Conservation (phyloP, 192 early-diverging fungal genomes). For the Linnemannia hyalina region DNA sequence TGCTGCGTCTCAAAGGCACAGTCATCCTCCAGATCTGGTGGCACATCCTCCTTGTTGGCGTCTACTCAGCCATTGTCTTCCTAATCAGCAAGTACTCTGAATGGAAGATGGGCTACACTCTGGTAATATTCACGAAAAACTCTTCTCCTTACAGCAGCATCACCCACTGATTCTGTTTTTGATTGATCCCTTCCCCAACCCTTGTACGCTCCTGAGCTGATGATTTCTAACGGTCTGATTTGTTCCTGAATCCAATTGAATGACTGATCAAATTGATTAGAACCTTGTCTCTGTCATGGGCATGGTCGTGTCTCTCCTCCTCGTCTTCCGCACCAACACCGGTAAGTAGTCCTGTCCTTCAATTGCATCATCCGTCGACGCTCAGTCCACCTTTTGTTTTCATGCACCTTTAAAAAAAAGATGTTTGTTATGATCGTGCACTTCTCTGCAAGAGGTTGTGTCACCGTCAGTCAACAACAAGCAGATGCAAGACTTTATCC, state of each 20-base stretch:
- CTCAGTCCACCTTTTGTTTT: constrained; percentile 2
- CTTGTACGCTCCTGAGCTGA: neutral
- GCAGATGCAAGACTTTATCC: too few relatives aligned
- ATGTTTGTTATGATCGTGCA: neutral
- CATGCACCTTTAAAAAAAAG: neutral
- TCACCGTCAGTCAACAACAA: too few relatives aligned
- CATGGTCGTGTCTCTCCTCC: constrained; percentile 59
- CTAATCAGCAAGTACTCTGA: constrained; percentile 12
- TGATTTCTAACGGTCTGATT: neutral
- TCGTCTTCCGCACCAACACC: constrained; percentile 77
- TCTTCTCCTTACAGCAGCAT: neutral
- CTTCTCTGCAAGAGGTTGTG: neutral
- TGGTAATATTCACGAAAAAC: neutral
- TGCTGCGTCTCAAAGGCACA: constrained; percentile 31
- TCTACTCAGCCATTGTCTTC: constrained; percentile 6
- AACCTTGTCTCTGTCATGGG: constrained; percentile 35
- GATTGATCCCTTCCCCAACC: neutral
- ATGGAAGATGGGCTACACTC: constrained; percentile 20
- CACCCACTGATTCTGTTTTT: too few relatives aligned
- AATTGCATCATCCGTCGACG: neutral
- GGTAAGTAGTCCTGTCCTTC: constrained; percentile 53
- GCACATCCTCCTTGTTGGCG: constrained; percentile 22
- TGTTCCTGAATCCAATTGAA: neutral
- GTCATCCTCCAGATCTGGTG: constrained; percentile 30
- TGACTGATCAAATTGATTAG: neutral